Base-by-base conservation (phyloP, 306 rosid genomes). In the Geum urbanum region DNA sequence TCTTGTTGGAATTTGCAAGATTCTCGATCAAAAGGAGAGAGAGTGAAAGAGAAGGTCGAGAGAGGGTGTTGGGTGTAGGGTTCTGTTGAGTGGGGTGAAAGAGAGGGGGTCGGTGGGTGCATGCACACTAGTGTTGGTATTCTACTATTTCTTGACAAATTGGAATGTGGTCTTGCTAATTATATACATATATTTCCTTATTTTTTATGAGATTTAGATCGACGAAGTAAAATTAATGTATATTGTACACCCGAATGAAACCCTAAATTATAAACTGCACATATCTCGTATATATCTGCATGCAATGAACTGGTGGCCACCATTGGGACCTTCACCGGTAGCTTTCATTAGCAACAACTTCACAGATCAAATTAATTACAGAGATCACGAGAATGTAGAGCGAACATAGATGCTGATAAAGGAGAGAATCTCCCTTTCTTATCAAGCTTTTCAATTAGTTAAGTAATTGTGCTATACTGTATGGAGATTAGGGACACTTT, bases 381-480 rank as follows among this genome's bases (percentile, higher is more conserved):
- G 74, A 27, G 77, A 49, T 75, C 78, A 72, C 80, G 75, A 68
- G 75, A 66, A 6, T 45, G 59, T 51, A 58, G 5, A 9, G 45
- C 4, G 35, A 53, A 44, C 46, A 69, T 46, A 22, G 27, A 75
- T n/a, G n/a, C n/a, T n/a, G 54, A 56, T 62, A 62, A 19, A 5
- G 12, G 11, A 41, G 48, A 18, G 71, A 60, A 77, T 76, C 55
- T 49, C 9, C 39, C 16, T 32, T 18, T 55, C 39, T 24, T 22
- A 11, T 4, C 5, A 55, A 22, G 61, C 61, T 55, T 55, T 55
- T 22, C 39, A 22, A 4, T 20, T 55, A 22, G 5, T 9, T 55
- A 22, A 55, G 20, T 11, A 11, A 18, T 9, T 55, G 60, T 55
- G 37, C 16, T 55, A 24, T 63, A 51, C 58, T 12, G 47, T n/a